Percentiles rank a stretch among this genome's conserved stretches.
These are phyloP conservation scores for Rhododendron molle DNA, from an alignment of 148 eudicot genomes.

Conservation along the genomic window DNA sequence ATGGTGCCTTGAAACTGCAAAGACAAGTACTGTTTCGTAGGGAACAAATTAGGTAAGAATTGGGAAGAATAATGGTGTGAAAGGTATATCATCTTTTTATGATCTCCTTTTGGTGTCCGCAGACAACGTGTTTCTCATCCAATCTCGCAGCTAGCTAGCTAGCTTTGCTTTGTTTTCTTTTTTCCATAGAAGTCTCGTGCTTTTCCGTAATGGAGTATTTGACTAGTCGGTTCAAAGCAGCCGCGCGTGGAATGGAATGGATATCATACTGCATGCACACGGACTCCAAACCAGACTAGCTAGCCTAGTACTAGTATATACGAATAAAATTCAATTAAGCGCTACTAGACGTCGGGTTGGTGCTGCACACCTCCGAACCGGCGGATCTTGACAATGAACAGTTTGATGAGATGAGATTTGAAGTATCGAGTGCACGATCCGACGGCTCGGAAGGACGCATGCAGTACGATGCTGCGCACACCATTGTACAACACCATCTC, in stretches of 20 bases:
- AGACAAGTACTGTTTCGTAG: background rate
- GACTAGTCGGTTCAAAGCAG: background rate
- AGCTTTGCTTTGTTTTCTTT: background rate
- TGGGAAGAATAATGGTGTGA: background rate
- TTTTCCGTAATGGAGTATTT: background rate
- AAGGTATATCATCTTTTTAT: slow-evolving; percentile 1
- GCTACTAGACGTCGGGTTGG: too few species aligned
- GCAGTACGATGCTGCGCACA: too few species aligned
- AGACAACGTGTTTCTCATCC: background rate
- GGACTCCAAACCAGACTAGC: too few species aligned
- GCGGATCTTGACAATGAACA: too few species aligned
- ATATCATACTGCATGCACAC: too few species aligned
- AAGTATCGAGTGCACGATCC: too few species aligned
- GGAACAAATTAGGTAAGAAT: background rate
- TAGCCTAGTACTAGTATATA: too few species aligned
- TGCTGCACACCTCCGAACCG: too few species aligned
- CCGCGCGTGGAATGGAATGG: background rate
- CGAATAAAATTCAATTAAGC: too few species aligned
- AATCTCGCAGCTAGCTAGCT: background rate
- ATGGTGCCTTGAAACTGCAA: background rate
- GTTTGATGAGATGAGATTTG: too few species aligned
- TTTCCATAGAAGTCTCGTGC: slow-evolving; percentile 3
- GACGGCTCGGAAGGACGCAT: too few species aligned
- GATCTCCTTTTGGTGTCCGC: background rate
- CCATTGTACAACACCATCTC: too few species aligned